Base-by-base conservation (phyloP, 176 grass and related monocot species). In the Musa itinerans region DNA sequence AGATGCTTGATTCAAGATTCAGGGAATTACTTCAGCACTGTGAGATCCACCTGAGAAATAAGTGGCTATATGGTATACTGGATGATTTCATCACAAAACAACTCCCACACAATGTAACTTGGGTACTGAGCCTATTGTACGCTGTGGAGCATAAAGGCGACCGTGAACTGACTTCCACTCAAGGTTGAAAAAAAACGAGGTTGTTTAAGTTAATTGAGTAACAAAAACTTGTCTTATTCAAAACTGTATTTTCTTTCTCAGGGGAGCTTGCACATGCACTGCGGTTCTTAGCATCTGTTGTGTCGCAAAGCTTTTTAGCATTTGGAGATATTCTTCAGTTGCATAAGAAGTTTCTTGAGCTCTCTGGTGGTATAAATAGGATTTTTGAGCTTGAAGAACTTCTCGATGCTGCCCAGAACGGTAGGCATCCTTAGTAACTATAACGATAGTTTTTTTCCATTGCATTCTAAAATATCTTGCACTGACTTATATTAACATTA, bases 1-100 rank as follows among this genome's bases (percentile, higher is more conserved):
- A 98, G 95, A 91, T 93, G 86, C 80, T 98, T 71, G 90, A 93
- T 54, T 86, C 90, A 73, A 98, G 86, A 75, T 98, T 98, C 76
- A 87, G 81, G 65, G 90, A 89, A 80, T 77, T 98, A 74, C 84
- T 91, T 76, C 61, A 93, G 54, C 95, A 98, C 73, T 98, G 90
- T 50, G 84, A 91, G 81, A 71, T 93, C 71, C 86, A 93, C 22
- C 83, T 94, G 86, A 98, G 82, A 74, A 98, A 89, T 53, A 92
- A 93, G 54, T 98, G 90, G 84, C 80, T 98, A 58, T 98, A 98
- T 84, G 95, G 95, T 81, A 94, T 98, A 82, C 80, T 98, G 71
- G 86, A 98, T 93, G 90, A 98, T 72, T 98, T 98, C 81, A 88
- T 93, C 43, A 98, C 95, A 71, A 98, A 98, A 81, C 95, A 98